Evolutionary conservation across 2,329 filamentous ascomycete species (phyloP).

Genomic region (Westerdykella ornata): DNA sequence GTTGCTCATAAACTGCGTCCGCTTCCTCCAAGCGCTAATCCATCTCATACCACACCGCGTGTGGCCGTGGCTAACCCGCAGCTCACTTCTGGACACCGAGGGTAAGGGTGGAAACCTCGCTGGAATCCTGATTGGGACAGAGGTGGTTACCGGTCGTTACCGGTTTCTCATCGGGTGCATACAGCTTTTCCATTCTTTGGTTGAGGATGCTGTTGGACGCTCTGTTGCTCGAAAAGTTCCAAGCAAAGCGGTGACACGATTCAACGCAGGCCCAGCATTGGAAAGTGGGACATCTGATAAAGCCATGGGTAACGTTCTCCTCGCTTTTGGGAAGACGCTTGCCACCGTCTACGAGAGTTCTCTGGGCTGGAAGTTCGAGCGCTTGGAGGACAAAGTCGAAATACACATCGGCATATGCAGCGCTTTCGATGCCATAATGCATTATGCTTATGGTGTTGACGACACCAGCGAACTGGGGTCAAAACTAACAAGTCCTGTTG

Average conservation of each 20-base stretch:
- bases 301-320: slow-evolving; percentile 62
- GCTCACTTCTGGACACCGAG: slow-evolving; percentile 69
- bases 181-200: slow-evolving; percentile 64
- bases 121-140: slow-evolving; percentile 72
- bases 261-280: slow-evolving; percentile 43
- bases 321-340: slow-evolving; percentile 66
- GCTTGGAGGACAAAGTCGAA: slow-evolving; percentile 59
- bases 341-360: slow-evolving; percentile 83
- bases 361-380: slow-evolving; percentile 74
- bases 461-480: slow-evolving; percentile 45
- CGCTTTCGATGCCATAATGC: slow-evolving; percentile 64
- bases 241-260: slow-evolving; percentile 46
- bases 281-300: slow-evolving; percentile 73
- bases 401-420: slow-evolving; percentile 63
- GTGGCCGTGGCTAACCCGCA: slow-evolving; percentile 83
- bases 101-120: slow-evolving; percentile 70
- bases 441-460: slow-evolving; percentile 68
- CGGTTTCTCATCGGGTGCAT: slow-evolving; percentile 69
- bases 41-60: slow-evolving; percentile 70
- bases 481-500: slow-evolving; percentile 58
- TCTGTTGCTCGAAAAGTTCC: slow-evolving; percentile 59
- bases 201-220: slow-evolving; percentile 67
- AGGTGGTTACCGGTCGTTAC: slow-evolving; percentile 69
- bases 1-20: slow-evolving; percentile 66
- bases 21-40: slow-evolving; percentile 70